Percentiles rank a stretch among this genome's conserved stretches.
Conservation (phyloP, 441 rosid species). For the Syzygium malaccense region DNA sequence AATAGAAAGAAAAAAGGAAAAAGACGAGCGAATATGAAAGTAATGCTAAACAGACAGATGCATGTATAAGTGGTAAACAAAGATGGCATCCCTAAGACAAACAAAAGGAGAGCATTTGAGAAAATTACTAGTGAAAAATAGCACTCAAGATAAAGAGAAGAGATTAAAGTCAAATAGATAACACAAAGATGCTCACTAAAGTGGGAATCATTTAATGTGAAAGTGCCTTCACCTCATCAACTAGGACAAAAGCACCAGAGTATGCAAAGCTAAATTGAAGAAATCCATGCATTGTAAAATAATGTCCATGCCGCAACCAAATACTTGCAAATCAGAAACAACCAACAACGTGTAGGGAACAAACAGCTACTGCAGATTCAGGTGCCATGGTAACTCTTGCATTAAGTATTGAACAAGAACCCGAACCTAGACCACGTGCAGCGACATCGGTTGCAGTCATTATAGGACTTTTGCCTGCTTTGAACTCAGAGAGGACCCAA, state of each 20-base stretch:
- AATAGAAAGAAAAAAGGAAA: neutral
- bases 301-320: neutral
- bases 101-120: neutral
- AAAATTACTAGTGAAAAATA: neutral
- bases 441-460: conserved; percentile 99
- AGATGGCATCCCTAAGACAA: neutral
- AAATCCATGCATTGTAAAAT: neutral
- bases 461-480: conserved; percentile 92
- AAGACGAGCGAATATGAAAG: neutral
- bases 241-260: neutral
- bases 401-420: neutral
- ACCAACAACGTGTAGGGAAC: neutral
- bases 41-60: neutral
- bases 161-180: neutral
- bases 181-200: neutral
- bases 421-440: conserved; percentile 93
- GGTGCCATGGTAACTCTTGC: neutral
- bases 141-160: neutral
- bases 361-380: neutral
- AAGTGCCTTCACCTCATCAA: neutral
- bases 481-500: conserved; percentile 98
- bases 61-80: neutral
- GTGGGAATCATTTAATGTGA: neutral
- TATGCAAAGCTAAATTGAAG: neutral
- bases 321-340: neutral